Evolutionary conservation across 805 yeast genomes (phyloP).

Genomic region (Candida patagonica): DNA sequence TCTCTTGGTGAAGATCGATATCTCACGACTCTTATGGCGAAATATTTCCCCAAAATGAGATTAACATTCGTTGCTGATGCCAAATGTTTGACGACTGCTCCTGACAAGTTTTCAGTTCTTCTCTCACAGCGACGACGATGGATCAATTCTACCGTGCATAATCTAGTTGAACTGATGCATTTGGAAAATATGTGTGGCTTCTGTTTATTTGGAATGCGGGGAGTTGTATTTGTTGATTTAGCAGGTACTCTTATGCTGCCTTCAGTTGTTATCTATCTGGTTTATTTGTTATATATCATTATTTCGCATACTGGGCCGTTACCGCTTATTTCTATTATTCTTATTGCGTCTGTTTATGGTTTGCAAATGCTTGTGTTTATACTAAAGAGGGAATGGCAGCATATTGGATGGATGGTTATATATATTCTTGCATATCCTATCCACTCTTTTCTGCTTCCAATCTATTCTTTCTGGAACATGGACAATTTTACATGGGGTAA

Average conservation of each 20-base stretch:
- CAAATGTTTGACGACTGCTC: slow-evolving; percentile 48
- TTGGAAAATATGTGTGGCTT: slow-evolving; percentile 55
- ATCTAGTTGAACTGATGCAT: slow-evolving; percentile 47
- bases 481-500: slow-evolving; percentile 62
- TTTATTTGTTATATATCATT: slow-evolving; percentile 42
- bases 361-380: slow-evolving; percentile 52
- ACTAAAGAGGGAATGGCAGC: slow-evolving; percentile 34
- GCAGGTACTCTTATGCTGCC: slow-evolving; percentile 50
- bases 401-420: slow-evolving; percentile 46
- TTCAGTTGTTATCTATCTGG: slow-evolving; percentile 45
- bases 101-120: slow-evolving; percentile 41
- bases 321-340: slow-evolving; percentile 42
- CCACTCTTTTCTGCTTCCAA: slow-evolving; percentile 52
- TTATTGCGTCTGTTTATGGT: slow-evolving; percentile 49
- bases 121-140: slow-evolving; percentile 55
- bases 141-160: slow-evolving; percentile 60
- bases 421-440: slow-evolving; percentile 50
- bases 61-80: slow-evolving; percentile 51
- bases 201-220: slow-evolving; percentile 51
- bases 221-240: slow-evolving; percentile 47
- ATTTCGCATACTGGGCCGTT: slow-evolving; percentile 44
- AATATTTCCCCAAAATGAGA: slow-evolving; percentile 46
- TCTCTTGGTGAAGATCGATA: slow-evolving; percentile 56
- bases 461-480: slow-evolving; percentile 55
- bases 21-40: slow-evolving; percentile 48